These are phyloP conservation scores for Neonectria ditissima DNA, from an alignment of 2,329 filamentous ascomycete genomes.

Conservation along the genomic window DNA sequence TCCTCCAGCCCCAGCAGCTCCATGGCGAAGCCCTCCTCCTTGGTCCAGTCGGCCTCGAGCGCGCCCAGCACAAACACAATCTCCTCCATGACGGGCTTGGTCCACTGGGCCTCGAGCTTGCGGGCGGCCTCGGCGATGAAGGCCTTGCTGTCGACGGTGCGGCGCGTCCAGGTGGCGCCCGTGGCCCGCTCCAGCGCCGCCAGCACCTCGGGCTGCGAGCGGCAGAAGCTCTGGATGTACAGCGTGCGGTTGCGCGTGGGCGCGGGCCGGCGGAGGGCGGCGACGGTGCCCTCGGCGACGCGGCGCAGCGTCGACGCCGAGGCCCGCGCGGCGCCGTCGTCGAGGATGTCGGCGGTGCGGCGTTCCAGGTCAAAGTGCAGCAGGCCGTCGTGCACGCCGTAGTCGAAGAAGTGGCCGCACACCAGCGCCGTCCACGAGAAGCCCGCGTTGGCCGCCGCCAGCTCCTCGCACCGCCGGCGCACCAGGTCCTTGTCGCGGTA, in stretches of 20 bases:
- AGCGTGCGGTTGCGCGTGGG: conserved; percentile 65
- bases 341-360: conserved; percentile 58
- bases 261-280: conserved; percentile 61
- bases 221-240: conserved; percentile 59
- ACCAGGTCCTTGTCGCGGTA: conserved; percentile 52
- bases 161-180: conserved; percentile 52
- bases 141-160: conserved; percentile 51
- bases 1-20: conserved; percentile 58
- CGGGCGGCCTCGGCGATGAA: conserved; percentile 55
- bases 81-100: conserved; percentile 54
- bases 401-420: conserved; percentile 63
- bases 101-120: conserved; percentile 53
- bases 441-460: conserved; percentile 48
- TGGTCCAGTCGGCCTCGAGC: conserved; percentile 62
- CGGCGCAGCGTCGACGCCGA: conserved; percentile 62
- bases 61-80: conserved; percentile 63
- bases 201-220: conserved; percentile 61
- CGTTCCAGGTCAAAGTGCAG: conserved; percentile 59
- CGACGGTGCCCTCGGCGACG: conserved; percentile 62
- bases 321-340: conserved; percentile 63
- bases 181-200: conserved; percentile 63
- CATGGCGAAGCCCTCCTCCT: conserved; percentile 60
- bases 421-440: conserved; percentile 65
- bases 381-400: conserved; percentile 54
- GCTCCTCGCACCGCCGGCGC: conserved; percentile 46